A percentile compares a stretch with the other conserved stretches of the same genome.
Conservation (phyloP, 257 asterid genomes). For the Henckelia pumila region DNA sequence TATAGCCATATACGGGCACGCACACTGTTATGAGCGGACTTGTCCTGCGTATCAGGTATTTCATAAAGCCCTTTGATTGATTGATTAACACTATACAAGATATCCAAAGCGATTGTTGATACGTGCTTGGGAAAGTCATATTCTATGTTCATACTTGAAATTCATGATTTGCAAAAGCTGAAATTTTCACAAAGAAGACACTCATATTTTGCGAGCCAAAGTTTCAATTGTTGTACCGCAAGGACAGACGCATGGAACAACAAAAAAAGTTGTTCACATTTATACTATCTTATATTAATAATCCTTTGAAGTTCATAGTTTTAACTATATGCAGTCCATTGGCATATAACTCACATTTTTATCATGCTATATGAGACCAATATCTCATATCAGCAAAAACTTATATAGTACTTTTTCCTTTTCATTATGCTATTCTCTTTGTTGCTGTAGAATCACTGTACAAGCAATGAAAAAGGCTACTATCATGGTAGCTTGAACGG, state of each 20-base stretch:
- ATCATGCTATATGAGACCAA: too few relatives aligned
- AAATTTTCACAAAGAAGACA: neutral
- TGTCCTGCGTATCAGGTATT: conserved; percentile 79
- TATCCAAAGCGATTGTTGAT: too few relatives aligned
- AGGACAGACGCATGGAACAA: neutral
- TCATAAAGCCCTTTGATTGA: neutral
- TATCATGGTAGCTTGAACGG: conserved; percentile 79
- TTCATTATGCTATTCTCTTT: neutral
- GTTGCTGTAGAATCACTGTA: conserved; percentile 60
- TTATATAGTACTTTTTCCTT: too few relatives aligned
- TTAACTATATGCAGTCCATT: too few relatives aligned
- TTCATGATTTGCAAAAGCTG: neutral
- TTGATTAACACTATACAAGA: neutral
- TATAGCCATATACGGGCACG: conserved; percentile 73
- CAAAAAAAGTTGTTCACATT: too few relatives aligned
- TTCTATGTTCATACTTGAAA: too few relatives aligned
- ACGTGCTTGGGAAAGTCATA: neutral
- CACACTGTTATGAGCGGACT: conserved; percentile 71
- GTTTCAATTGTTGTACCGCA: neutral
- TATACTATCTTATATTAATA: too few relatives aligned
- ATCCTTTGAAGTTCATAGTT: too few relatives aligned
- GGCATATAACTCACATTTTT: too few relatives aligned
- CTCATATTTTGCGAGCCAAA: neutral
- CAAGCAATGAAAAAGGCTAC: conserved; percentile 49
- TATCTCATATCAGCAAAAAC: too few relatives aligned